These are phyloP conservation scores for Leccinum subtestaceum DNA, from an alignment of 768 basidiomycete species.

Conservation along the genomic window DNA sequence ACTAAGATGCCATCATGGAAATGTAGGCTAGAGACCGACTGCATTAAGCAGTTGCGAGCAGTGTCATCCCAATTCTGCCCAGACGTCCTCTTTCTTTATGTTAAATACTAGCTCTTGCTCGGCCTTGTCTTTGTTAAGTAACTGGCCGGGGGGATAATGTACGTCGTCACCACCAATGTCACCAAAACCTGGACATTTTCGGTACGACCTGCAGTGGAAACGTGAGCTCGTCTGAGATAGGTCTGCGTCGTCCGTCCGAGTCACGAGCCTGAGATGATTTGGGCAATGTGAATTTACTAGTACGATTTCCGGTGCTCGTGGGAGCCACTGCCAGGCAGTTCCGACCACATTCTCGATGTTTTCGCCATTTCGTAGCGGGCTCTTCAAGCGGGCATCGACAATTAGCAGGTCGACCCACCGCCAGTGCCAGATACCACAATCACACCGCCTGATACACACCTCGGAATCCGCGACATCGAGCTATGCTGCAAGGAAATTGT, in stretches of 20 bases:
- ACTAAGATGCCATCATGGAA: too few relatives aligned
- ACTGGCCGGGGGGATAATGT: constrained; percentile 94
- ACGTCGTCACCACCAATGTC: constrained; percentile 70
- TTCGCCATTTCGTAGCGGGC: constrained; percentile 14
- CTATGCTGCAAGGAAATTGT: constrained; percentile 58
- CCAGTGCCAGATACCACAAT: constrained; percentile 1
- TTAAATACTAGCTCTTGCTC: constrained; percentile 91
- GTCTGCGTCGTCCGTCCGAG: background rate
- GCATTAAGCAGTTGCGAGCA: too few relatives aligned
- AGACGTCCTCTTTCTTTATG: constrained; percentile 77
- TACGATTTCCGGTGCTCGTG: background rate
- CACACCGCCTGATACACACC: constrained; percentile 18
- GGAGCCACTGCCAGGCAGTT: background rate
- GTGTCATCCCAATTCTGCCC: too few relatives aligned
- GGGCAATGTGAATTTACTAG: too few relatives aligned
- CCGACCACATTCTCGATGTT: constrained; percentile 15
- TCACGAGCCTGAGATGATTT: too few relatives aligned
- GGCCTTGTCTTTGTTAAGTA: constrained; percentile 88
- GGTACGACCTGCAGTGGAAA: constrained; percentile 28
- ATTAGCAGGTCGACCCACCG: constrained; percentile 11
- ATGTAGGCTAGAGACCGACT: too few relatives aligned
- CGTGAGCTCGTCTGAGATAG: constrained; percentile 9
- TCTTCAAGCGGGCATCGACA: constrained; percentile 6
- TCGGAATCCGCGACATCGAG: constrained; percentile 34
- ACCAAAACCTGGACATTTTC: constrained; percentile 45